Conservation (phyloP, 768 basidiomycete species). For the Myochromella boudieri region DNA sequence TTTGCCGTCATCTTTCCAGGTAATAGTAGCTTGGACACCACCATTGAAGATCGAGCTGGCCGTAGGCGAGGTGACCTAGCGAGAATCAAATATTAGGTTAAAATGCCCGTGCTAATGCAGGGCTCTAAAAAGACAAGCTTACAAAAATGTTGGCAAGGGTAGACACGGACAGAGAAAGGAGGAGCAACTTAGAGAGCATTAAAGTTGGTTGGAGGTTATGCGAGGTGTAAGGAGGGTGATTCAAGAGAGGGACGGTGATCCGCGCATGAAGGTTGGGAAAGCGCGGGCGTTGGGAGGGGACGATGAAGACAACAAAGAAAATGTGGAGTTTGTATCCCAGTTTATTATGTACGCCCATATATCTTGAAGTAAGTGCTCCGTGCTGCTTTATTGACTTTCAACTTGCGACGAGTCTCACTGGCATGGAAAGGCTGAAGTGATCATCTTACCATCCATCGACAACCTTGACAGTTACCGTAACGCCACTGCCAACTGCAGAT, state of each 20-base stretch:
- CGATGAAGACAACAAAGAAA: too few species aligned
- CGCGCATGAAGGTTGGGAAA: constrained; percentile 11
- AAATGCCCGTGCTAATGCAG: too few species aligned
- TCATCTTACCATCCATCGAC: too few species aligned
- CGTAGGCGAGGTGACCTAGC: constrained; percentile 60
- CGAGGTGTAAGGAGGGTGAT: constrained; percentile 31
- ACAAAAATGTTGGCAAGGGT: constrained; percentile 61
- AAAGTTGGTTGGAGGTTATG: constrained; percentile 18
- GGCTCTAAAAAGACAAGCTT: constrained; percentile 21
- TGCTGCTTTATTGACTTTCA: too few species aligned
- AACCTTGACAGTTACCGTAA: too few species aligned
- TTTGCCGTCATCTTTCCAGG: constrained; percentile 58
- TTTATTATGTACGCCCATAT: too few species aligned
- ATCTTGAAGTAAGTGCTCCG: too few species aligned
- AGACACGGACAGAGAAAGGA: constrained; percentile 52
- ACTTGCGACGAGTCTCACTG: too few species aligned
- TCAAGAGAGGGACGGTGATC: constrained; percentile 37
- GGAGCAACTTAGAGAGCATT: constrained; percentile 55
- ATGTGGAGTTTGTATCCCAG: too few species aligned
- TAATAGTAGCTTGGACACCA: constrained; percentile 48
- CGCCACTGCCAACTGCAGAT: too few species aligned
- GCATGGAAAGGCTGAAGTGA: too few species aligned
- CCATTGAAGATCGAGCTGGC: constrained; percentile 43
- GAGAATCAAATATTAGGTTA: background rate
- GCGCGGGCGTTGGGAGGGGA: constrained; percentile 21